phyloP scores from a whole-genome alignment of 140 eudicot genomes.

The Oenanthe javanica region DNA sequence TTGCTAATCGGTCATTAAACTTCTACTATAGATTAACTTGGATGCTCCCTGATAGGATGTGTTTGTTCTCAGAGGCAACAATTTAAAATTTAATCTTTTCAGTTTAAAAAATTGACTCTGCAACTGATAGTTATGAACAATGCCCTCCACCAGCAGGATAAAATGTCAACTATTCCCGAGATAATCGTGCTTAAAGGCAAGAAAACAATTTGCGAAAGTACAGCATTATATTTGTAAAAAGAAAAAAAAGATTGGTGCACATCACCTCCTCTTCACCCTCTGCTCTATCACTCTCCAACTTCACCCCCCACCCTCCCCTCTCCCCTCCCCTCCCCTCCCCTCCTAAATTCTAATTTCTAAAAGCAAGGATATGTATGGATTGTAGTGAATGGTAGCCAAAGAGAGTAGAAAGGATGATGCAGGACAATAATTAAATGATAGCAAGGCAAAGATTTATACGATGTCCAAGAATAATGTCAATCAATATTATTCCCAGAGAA shows the following conservation, averaged over 20 bases:
- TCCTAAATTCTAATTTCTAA: background rate
- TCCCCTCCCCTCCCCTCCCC: no score
- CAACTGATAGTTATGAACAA: background rate
- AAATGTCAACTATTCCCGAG: background rate
- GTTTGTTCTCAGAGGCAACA: background rate
- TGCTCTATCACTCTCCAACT: background rate
- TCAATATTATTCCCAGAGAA: no score
- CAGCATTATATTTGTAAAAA: background rate
- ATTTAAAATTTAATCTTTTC: background rate
- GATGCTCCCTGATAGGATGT: background rate
- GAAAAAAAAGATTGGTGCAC: background rate
- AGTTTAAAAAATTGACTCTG: background rate
- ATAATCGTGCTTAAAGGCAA: background rate
- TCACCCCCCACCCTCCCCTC: background rate
- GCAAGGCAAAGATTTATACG: no score
- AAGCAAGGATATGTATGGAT: background rate
- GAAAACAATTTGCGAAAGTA: background rate
- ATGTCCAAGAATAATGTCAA: no score
- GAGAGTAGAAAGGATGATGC: background rate
- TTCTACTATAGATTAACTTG: background rate
- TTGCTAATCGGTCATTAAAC: background rate
- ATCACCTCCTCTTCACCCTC: background rate
- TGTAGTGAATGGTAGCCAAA: background rate
- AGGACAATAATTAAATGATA: no score
- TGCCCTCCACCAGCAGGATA: background rate